phyloP scores from a whole-genome alignment of 768 basidiomycete species.

The Termitomyces sp. region DNA sequence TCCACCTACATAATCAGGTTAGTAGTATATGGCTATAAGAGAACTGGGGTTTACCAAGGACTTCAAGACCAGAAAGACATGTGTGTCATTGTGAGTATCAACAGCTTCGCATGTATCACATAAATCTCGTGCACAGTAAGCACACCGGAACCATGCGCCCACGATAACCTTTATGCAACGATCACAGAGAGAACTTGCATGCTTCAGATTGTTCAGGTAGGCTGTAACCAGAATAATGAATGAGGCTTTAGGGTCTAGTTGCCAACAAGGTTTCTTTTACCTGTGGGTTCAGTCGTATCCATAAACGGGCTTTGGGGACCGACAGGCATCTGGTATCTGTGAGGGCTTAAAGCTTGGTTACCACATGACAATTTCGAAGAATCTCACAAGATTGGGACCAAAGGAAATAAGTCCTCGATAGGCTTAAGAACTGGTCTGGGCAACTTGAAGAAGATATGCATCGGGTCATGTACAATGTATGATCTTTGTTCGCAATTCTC shows the following conservation, averaged over 20 bases:
- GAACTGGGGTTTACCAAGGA: slow-evolving; percentile 45
- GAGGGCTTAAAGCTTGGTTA: slow-evolving; percentile 7
- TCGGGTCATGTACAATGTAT: slow-evolving; percentile 74
- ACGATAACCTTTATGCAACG: slow-evolving; percentile 74
- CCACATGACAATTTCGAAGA: not conserved
- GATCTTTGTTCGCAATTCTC: slow-evolving; percentile 73
- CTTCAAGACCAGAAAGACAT: slow-evolving; percentile 88
- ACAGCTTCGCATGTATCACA: slow-evolving; percentile 78
- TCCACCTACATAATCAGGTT: slow-evolving; percentile 47
- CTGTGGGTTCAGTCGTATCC: slow-evolving; percentile 46
- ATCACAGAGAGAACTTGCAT: slow-evolving; percentile 76
- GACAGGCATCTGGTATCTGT: slow-evolving; percentile 60
- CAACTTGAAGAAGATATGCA: slow-evolving; percentile 86
- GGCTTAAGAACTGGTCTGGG: slow-evolving; percentile 68
- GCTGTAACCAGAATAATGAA: slow-evolving; percentile 28
- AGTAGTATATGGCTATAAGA: slow-evolving; percentile 7
- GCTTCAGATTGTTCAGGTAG: slow-evolving; percentile 57
- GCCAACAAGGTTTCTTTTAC: slow-evolving; percentile 26
- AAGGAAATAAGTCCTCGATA: slow-evolving; percentile 43
- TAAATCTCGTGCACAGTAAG: slow-evolving; percentile 82
- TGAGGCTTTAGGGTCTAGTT: not conserved
- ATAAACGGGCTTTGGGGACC: slow-evolving; percentile 43
- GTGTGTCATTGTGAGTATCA: slow-evolving; percentile 78
- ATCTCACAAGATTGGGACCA: slow-evolving; percentile 67
- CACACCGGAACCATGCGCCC: slow-evolving; percentile 92